Conservation (phyloP, 1,284 basidiomycete species). For the Anthracocystis setariae region DNA sequence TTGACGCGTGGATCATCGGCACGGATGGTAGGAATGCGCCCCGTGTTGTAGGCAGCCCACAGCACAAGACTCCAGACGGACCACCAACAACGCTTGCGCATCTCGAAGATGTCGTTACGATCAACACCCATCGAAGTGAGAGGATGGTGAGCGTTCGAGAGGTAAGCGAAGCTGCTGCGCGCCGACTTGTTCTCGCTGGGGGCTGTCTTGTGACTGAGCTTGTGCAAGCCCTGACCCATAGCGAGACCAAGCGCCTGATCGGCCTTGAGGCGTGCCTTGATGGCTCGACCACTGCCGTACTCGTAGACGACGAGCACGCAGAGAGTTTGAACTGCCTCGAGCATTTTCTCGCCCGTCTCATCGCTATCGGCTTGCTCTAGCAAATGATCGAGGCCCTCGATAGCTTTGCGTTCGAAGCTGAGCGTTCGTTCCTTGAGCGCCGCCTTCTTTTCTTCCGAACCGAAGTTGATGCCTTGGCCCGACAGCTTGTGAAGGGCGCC, state of each 20-base stretch:
- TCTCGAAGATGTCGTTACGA: conserved; percentile 52
- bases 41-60: conserved; percentile 62
- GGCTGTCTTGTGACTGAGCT: conserved; percentile 35
- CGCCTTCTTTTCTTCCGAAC: conserved; percentile 50
- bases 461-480: conserved; percentile 53
- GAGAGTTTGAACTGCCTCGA: conserved; percentile 60
- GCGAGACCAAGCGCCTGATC: conserved; percentile 62
- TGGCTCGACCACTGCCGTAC: conserved; percentile 59
- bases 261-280: conserved; percentile 62
- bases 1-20: conserved; percentile 63
- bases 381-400: conserved; percentile 50
- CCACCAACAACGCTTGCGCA: conserved; percentile 64
- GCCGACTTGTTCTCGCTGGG: conserved; percentile 29
- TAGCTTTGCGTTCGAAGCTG: conserved; percentile 51
- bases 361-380: conserved; percentile 51
- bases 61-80: conserved; percentile 58
- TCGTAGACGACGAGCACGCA: conserved; percentile 58
- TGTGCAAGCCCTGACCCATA: conserved; percentile 62
- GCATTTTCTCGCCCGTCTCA: conserved; percentile 35
- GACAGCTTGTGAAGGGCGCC: conserved; percentile 40
- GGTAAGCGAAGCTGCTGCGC: conserved; percentile 41
- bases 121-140: conserved; percentile 41
- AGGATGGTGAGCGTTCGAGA: conserved; percentile 25
- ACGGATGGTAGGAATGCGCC: conserved; percentile 57
- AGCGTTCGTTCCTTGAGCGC: conserved; percentile 44